Evolutionary conservation across 352 stramenopile genomes (phyloP), one percentile per base, ranked within the genome.

Genomic region (Phytophthora sp.): DNA sequence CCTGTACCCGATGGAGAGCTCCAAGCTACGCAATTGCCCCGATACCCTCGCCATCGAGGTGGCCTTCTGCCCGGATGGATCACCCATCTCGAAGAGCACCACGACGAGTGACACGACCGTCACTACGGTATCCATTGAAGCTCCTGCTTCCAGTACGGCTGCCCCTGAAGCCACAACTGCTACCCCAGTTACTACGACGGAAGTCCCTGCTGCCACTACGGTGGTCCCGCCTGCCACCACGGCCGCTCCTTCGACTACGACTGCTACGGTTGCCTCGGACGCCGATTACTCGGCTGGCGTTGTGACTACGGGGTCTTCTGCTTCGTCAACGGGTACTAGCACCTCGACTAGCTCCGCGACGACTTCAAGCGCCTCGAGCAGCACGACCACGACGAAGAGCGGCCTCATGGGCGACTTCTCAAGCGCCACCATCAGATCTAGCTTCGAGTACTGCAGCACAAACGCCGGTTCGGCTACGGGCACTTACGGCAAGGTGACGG

Each of bases 11-110:
- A 69, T 59, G 2, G 80, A 88, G 62, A 71, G 58, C 51, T 63
- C 74, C 38, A 88, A 88, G 71, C 66, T 81, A 35, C 74, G 76
- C 59, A 80, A 80, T 56, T 88, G 80, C 39, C 76, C 76, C 3
- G 47, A 76, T 18, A 57, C 46, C 8, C 55, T 80, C 9, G 45
- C 69, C 11, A 76, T 88, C 26, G 56, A 69, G 9, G 75, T 88
- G 33, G 63, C 66, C 4, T 88, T 86, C 66, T 87, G 78, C 31
- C 74, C 73, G 23, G 57, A 61, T 21, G 74, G 64, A 13, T 60
- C 57, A 20, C 65, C 62, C 3, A 65, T 50, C 16, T 36, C 60
- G 20, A 61, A 53, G 15, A 58, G 51, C 1, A 57, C 45, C 5
- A 47, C 68, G 2, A 46, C 42, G n/a, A n/a, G n/a, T n/a, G n/a